A percentile compares a stretch with the other conserved stretches of the same genome.
Conservation (phyloP, 1,284 basidiomycete genomes). For the Puccinia polysora region DNA sequence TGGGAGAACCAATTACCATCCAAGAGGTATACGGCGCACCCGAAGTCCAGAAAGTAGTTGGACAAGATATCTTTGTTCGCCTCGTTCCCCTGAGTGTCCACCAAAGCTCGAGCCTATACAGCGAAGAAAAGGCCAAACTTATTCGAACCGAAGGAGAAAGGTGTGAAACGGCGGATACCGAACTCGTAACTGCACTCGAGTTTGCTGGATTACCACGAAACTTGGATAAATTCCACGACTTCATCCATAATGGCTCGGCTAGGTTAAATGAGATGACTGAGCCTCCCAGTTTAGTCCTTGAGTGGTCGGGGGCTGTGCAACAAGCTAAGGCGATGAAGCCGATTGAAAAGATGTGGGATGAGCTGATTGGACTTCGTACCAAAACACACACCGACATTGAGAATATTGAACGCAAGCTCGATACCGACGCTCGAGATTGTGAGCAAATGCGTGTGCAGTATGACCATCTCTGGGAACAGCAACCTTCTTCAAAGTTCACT, state of each 20-base stretch:
- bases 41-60: constrained; percentile 92
- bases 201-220: constrained; percentile 74
- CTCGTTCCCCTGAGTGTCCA: constrained; percentile 91
- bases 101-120: constrained; percentile 91
- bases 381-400: constrained; percentile 45
- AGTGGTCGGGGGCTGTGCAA: constrained; percentile 71
- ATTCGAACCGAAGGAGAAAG: constrained; percentile 83
- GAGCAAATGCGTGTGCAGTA: constrained; percentile 63
- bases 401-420: constrained; percentile 52
- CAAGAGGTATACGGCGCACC: constrained; percentile 88
- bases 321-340: constrained; percentile 64
- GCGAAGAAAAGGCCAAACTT: constrained; percentile 97
- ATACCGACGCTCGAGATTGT: constrained; percentile 54
- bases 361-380: constrained; percentile 53
- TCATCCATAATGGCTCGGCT: constrained; percentile 62
- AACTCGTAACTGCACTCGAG: constrained; percentile 74
- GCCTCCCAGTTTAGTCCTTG: constrained; percentile 67
- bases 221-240: constrained; percentile 69
- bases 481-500: constrained; percentile 71
- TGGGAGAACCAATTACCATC: constrained; percentile 77
- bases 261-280: constrained; percentile 57
- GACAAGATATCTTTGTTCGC: constrained; percentile 79
- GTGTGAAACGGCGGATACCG: constrained; percentile 74
- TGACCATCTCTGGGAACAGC: constrained; percentile 81
- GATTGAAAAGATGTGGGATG: constrained; percentile 63